phyloP scores from a whole-genome alignment of 1,139 yeast genomes.

The Wickerhamomyces sp. region DNA sequence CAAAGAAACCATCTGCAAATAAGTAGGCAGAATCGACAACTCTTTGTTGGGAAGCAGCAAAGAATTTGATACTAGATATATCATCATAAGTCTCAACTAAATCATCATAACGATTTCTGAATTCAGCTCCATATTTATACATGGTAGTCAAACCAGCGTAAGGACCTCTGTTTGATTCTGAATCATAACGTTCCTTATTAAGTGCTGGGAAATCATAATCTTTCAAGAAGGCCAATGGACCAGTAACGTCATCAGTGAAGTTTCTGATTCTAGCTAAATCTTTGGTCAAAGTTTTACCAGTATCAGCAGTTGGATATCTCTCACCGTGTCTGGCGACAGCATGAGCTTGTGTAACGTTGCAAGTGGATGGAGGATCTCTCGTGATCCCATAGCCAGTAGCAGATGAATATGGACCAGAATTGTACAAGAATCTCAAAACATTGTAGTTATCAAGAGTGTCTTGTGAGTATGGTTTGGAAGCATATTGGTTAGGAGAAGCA shows the following conservation, averaged over 20 bases:
- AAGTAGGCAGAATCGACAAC: conserved; percentile 16
- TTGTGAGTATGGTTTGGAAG: conserved; percentile 15
- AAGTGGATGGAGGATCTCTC: conserved; percentile 33
- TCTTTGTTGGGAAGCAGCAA: conserved; percentile 16
- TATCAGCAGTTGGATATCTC: conserved; percentile 36
- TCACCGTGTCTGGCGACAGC: conserved; percentile 47
- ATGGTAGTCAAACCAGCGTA: conserved; percentile 16
- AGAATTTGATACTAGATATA: conserved; percentile 6
- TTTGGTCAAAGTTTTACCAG: conserved; percentile 7
- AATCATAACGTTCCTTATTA: conserved; percentile 9
- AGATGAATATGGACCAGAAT: conserved; percentile 44
- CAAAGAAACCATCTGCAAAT: conserved; percentile 19
- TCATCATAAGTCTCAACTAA: conserved; percentile 7
- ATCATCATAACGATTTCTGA: conserved; percentile 13
- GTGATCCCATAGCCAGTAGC: conserved; percentile 43
- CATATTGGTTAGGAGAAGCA: neutral
- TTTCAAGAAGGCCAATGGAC: conserved; percentile 14
- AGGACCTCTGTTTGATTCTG: conserved; percentile 17
- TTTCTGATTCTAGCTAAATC: conserved; percentile 6
- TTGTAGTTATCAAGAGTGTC: conserved; percentile 25
- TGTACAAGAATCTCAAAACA: conserved; percentile 40
- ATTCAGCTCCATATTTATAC: conserved; percentile 11
- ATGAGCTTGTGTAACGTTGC: conserved; percentile 42
- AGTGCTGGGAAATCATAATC: conserved; percentile 13
- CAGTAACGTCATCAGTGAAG: conserved; percentile 6